phyloP scores from a whole-genome alignment of 2,329 filamentous ascomycete species.

The Pestalotiopsis sp. region DNA sequence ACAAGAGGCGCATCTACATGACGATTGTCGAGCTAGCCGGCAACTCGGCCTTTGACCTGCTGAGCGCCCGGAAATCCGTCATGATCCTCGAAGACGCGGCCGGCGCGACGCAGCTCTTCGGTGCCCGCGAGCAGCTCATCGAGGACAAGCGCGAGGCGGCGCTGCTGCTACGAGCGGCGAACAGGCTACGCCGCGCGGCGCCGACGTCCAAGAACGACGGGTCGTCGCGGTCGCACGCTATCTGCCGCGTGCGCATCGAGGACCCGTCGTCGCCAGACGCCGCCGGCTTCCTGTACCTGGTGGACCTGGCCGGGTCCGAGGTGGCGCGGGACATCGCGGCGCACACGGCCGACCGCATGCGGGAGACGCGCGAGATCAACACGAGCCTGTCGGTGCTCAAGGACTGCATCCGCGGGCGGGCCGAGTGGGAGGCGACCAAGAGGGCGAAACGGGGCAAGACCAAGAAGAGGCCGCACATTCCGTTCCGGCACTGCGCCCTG shows the following conservation, averaged over 20 bases:
- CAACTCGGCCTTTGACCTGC: constrained; percentile 39
- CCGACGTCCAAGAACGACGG: constrained; percentile 48
- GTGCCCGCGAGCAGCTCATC: constrained; percentile 42
- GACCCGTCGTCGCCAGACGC: constrained; percentile 24
- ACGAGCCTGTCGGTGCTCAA: constrained; percentile 51
- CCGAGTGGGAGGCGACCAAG: constrained; percentile 33
- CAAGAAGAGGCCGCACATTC: constrained; percentile 41
- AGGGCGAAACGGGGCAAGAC: constrained; percentile 5
- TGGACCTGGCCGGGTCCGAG: constrained; percentile 52
- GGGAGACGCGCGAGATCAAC: constrained; percentile 51
- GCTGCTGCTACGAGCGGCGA: constrained; percentile 37
- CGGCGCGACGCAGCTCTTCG: constrained; percentile 46
- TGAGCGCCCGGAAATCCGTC: constrained; percentile 43
- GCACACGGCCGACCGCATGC: constrained; percentile 46
- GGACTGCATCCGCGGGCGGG: constrained; percentile 53
- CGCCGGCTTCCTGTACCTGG: constrained; percentile 47
- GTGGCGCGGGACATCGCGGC: constrained; percentile 42
- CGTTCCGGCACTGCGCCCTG: constrained; percentile 48
- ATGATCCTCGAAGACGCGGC: constrained; percentile 49
- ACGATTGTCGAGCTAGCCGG: constrained; percentile 43
- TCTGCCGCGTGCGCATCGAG: constrained; percentile 49
- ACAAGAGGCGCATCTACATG: constrained; percentile 33
- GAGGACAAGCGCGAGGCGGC: constrained; percentile 31
- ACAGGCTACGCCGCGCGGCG: constrained; percentile 43
- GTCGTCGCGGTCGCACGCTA: constrained; percentile 51